Evolutionary conservation across 192 early-diverging fungal species (phyloP).

Genomic region (Backusella sp.): DNA sequence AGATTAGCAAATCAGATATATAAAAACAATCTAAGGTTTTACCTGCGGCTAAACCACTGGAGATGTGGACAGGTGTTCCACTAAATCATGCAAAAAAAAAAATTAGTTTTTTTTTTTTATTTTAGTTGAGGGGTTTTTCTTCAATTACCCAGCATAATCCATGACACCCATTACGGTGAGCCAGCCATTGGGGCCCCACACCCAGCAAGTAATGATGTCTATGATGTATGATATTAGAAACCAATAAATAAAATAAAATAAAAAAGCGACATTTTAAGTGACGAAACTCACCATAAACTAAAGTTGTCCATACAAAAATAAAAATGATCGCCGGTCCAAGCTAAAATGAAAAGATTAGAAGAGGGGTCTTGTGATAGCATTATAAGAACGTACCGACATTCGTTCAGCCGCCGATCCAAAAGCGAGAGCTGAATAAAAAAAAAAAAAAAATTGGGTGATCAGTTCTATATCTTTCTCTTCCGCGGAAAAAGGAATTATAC

Average conservation of each 20-base stretch:
- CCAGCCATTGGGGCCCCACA: slow-evolving; percentile 84
- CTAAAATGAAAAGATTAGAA: slow-evolving; percentile 10
- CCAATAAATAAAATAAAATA: not conserved
- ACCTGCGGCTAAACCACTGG: slow-evolving; percentile 71
- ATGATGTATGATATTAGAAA: not conserved
- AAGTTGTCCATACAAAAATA: slow-evolving; percentile 65
- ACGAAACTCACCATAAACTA: slow-evolving; percentile 53
- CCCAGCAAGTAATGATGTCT: slow-evolving; percentile 76
- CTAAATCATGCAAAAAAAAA: slow-evolving; percentile 23
- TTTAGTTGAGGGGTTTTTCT: not conserved
- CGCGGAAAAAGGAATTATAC: not conserved
- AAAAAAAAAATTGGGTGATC: not conserved
- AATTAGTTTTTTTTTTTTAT: not conserved
- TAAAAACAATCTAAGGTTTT: not conserved
- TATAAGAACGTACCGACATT: slow-evolving; percentile 51
- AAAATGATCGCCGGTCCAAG: slow-evolving; percentile 56
- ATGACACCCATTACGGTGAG: slow-evolving; percentile 67
- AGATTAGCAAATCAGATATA: not conserved
- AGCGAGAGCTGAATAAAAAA: slow-evolving; percentile 47
- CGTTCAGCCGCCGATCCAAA: slow-evolving; percentile 73
- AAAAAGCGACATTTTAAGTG: not conserved
- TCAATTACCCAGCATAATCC: slow-evolving; percentile 72
- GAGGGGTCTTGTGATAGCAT: not conserved
- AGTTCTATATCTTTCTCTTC: not conserved
- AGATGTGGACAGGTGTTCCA: slow-evolving; percentile 84